These are phyloP conservation scores for Stylosanthes scabra DNA, from an alignment of 331 rosid genomes.

Conservation along the genomic window DNA sequence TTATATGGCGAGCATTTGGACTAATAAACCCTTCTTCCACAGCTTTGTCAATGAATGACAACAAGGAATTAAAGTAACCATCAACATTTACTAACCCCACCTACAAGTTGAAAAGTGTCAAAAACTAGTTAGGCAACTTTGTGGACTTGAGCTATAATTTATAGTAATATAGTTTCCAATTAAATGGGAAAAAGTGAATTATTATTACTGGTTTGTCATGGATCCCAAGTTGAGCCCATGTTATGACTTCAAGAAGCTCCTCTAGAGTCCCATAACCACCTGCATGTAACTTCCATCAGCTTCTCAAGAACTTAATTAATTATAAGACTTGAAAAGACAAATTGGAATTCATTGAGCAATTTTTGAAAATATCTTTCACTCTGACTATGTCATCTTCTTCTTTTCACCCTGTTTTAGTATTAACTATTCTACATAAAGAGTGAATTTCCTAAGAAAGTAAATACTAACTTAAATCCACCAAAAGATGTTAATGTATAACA, in stretches of 20 bases:
- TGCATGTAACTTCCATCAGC: constrained; percentile 42
- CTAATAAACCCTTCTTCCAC: constrained; percentile 96
- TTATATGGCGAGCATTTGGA: constrained; percentile 94
- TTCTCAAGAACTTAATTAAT: too few species aligned
- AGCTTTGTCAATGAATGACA: constrained; percentile 95
- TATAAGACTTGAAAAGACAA: not conserved
- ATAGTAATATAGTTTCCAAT: constrained; percentile 26
- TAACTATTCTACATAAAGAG: constrained; percentile 1
- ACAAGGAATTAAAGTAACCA: constrained; percentile 92
- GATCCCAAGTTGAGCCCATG: constrained; percentile 99
- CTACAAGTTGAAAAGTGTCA: constrained; percentile 45
- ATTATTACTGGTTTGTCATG: constrained; percentile 98
- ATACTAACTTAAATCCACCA: too few species aligned
- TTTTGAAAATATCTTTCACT: constrained; percentile 9
- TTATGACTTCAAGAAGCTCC: constrained; percentile 97
- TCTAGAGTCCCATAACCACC: constrained; percentile 99
- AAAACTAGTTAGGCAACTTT: constrained; percentile 22
- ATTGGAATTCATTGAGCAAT: not conserved
- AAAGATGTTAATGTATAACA: too few species aligned
- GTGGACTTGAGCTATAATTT: not conserved
- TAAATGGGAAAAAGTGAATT: constrained; percentile 34
- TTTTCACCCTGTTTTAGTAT: constrained; percentile 14
- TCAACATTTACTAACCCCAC: constrained; percentile 98
- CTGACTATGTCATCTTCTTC: too few species aligned
- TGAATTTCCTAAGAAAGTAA: too few species aligned